Evolutionary conservation across 1,139 yeast genomes (phyloP), one percentile per base, ranked within the genome.

Genomic region (Candida sanyaensis): DNA sequence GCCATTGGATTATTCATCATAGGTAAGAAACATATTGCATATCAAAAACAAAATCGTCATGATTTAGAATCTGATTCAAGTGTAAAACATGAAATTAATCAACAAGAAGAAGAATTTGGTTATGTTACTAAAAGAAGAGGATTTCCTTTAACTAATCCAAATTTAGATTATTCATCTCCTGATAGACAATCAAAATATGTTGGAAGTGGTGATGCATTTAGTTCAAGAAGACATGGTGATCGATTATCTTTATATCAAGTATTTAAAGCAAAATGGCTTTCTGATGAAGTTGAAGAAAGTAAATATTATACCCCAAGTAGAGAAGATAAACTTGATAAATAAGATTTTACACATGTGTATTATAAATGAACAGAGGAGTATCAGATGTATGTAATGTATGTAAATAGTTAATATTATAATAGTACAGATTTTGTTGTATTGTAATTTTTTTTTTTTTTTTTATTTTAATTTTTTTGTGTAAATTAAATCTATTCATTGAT

Each of bases 141-240:
- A 1, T 63, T 68, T 44, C 75, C 75, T 3, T 44, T 51, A 31
- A 59, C 60, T 51, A 67, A 63, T 50, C 70, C 66, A n/a, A 60
- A 58, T 17, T 57, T 62, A 45, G 68, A 62, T 28, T 49, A 49
- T 41, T 36, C 55, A 31, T 53, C 55, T 29, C 43, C 46, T 24
- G 49, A 55, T 11, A 66, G 91, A 52, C 81, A 81, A 51, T 80
- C 86, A 48, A 81, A 78, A 56, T 87, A 77, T 59, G 87, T 83
- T 54, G 92, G 90, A 5, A 75, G 84, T 1, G 89, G 89, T 0
- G 68, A 69, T 42, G 78, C 88, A 42, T 84, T 83, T 69, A 54
- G 78, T 66, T 70, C 80, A 32, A 64, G 84, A 51, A 72, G 71
- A 47, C 71, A 73, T 9, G 83, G 83, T 11, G 83, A 75, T 50